Conservation (phyloP, 1,284 basidiomycete genomes). For the Anthracocystis walkeri region DNA sequence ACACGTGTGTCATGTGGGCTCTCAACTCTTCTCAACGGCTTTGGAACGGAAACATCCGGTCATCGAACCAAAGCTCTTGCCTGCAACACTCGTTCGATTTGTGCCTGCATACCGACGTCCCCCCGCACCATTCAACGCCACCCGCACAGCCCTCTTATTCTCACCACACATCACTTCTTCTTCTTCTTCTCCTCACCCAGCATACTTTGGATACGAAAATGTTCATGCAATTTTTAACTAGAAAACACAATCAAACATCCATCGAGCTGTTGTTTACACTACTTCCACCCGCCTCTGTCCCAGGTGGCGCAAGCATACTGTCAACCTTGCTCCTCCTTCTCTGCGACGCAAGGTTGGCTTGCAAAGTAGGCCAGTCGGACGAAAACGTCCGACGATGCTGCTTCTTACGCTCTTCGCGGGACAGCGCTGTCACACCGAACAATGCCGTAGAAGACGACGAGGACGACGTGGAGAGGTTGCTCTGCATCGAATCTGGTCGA, state of each 20-base stretch:
- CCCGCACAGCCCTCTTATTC: no score
- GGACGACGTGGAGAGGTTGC: conserved; percentile 29
- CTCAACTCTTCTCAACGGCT: no score
- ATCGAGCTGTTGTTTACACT: background rate
- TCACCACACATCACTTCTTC: no score
- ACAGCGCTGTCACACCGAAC: conserved; percentile 45
- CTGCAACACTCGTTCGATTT: no score
- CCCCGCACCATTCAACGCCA: no score
- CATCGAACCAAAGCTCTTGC: no score
- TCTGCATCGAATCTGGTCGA: conserved; percentile 46
- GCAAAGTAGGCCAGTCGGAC: conserved; percentile 49
- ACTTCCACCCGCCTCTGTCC: background rate
- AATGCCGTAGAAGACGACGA: conserved; percentile 30
- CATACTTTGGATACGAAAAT: background rate
- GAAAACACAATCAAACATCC: background rate
- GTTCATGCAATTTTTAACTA: background rate
- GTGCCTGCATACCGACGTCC: no score
- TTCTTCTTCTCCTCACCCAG: no score
- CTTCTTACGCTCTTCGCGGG: conserved; percentile 48
- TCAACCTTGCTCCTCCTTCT: conserved; percentile 33
- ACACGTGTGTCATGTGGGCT: no score
- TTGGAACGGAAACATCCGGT: no score
- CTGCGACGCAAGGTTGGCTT: conserved; percentile 32
- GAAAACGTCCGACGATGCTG: conserved; percentile 55
- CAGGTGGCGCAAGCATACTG: background rate